A percentile compares a stretch with the other conserved stretches of the same genome.
phyloP scores from a whole-genome alignment of 306 rosid genomes.

The Gleditsia sinensis region DNA sequence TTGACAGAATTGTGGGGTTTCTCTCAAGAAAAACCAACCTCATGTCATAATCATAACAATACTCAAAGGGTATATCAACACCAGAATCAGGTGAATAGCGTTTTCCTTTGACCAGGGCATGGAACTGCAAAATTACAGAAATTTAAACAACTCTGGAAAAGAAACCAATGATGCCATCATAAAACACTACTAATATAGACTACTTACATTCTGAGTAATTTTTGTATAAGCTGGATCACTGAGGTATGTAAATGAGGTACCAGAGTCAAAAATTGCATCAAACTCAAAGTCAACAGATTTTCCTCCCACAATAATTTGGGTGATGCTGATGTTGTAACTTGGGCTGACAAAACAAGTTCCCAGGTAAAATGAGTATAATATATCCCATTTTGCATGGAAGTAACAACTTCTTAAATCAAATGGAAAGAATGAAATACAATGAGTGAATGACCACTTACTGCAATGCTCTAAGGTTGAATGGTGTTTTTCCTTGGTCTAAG shows the following conservation, averaged over 20 bases:
- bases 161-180: constrained; percentile 23
- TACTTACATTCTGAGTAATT: constrained; percentile 59
- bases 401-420: background rate
- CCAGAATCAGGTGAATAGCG: constrained; percentile 30
- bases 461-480: constrained; percentile 45
- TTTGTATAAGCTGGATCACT: constrained; percentile 76
- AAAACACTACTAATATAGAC: constrained; percentile 12
- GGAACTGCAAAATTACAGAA: constrained; percentile 56
- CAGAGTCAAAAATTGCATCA: constrained; percentile 82
- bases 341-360: constrained; percentile 53
- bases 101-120: constrained; percentile 38
- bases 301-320: constrained; percentile 59
- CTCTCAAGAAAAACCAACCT: constrained; percentile 49
- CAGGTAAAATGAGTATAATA: constrained; percentile 5
- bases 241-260: constrained; percentile 82
- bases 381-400: constrained; percentile 19
- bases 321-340: constrained; percentile 67
- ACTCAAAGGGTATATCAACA: constrained; percentile 60
- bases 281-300: constrained; percentile 42
- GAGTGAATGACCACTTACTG: constrained; percentile 58
- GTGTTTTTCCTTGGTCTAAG: constrained; percentile 66
- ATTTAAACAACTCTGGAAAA: background rate
- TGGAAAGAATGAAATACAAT: constrained; percentile 2
- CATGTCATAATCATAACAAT: constrained; percentile 51
- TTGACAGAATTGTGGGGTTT: constrained; percentile 6